These are phyloP conservation scores for Cutaneotrichosporon spelunceum DNA, from an alignment of 1,284 basidiomycete species.

Conservation along the genomic window DNA sequence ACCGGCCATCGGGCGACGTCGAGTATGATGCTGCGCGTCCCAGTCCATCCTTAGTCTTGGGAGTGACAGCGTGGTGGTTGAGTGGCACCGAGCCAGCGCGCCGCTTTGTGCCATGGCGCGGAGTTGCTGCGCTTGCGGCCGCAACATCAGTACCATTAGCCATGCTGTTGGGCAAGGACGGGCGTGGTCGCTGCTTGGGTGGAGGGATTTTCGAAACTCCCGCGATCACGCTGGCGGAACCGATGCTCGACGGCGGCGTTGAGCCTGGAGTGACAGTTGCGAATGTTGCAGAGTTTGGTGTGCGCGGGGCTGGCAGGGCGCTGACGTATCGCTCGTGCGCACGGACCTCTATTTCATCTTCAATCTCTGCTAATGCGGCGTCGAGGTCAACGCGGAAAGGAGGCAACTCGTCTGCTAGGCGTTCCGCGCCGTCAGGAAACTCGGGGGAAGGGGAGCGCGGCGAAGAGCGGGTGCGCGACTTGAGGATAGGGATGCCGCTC, in stretches of 20 bases:
- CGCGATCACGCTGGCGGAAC: neutral
- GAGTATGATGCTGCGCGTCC: neutral
- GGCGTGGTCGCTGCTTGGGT: neutral
- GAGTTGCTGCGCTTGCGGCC: neutral
- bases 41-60: conserved; percentile 1
- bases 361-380: conserved; percentile 23
- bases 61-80: neutral
- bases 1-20: neutral
- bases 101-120: neutral
- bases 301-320: conserved; percentile 11
- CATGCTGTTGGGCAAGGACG: neutral
- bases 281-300: conserved; percentile 1
- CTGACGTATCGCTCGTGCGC: conserved; percentile 18
- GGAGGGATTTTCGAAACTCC: neutral
- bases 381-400: conserved; percentile 27
- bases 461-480: conserved; percentile 13
- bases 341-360: conserved; percentile 24
- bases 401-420: conserved; percentile 16
- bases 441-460: conserved; percentile 21
- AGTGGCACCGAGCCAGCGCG: neutral
- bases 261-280: neutral
- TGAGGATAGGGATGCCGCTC: conserved; percentile 26
- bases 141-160: neutral
- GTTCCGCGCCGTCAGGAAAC: conserved; percentile 10
- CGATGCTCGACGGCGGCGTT: neutral